Evolutionary conservation across 345 rosid species (phyloP), one percentile per base, ranked within the genome.

Genomic region (Arabidopsis arenosa): DNA sequence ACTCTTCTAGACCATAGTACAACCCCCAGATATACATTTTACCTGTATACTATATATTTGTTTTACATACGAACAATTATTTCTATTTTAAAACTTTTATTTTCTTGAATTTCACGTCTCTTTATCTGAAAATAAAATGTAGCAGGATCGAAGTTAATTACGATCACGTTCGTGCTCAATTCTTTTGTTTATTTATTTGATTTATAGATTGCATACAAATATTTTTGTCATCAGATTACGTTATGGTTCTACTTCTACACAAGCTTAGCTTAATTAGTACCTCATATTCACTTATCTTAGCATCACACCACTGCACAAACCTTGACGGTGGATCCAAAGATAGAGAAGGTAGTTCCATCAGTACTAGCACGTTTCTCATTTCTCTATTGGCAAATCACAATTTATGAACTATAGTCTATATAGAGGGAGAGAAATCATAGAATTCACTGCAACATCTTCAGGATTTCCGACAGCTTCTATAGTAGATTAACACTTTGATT

Each of bases 1-100:
- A 52, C 58, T 72, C 52, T 62, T 61, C 15, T 10, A 8, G 11
- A 18, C 63, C 44, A 70, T 41, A 39, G 59, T 63, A 63, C 57
- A 63, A 17, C 17, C 1, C 1, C 14, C n/a, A 39, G 39, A 39
- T 37, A 21, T 67, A 12, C 21, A 53, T 73, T 35, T 62, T 23
- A 40, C 32, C 13, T 11, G 4, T 64, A 7, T 15, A 15, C 1
- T 14, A 41, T 69, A 23, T 30, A 10, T 11, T 10, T 18, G 15
- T 5, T 18, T 13, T 44, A 56, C 56, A 32, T 59, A 59, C 12
- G 28, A 4, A 52, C 0, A 37, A 53, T 7, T 32, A 12, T 26
- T 63, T 39, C 26, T 63, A 9, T 12, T 48, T 30, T 4, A 23
- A 32, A 5, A 66, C 26, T n/a, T 47, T 8, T 23, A 15, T 28